Evolutionary conservation across 2,329 filamentous ascomycete species (phyloP).

Genomic region (Periconia sp.): DNA sequence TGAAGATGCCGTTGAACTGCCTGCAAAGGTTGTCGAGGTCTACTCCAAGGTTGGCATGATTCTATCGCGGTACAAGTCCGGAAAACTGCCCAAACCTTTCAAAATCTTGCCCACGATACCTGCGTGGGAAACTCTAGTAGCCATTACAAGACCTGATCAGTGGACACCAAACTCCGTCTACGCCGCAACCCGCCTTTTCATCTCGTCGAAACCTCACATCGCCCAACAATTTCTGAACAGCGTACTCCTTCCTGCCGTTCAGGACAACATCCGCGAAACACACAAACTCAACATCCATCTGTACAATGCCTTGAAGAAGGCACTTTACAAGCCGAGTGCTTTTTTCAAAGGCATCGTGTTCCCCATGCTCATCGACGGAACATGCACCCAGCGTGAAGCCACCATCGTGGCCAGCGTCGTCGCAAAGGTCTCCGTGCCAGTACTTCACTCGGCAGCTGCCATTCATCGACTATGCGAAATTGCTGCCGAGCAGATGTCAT

Average conservation of each 20-base stretch:
- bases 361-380: slow-evolving; percentile 79
- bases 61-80: slow-evolving; percentile 89
- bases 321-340: slow-evolving; percentile 87
- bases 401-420: slow-evolving; percentile 88
- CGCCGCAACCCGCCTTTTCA: slow-evolving; percentile 89
- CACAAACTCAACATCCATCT: slow-evolving; percentile 95
- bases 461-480: slow-evolving; percentile 93
- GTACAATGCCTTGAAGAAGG: slow-evolving; percentile 91
- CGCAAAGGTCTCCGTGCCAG: slow-evolving; percentile 80
- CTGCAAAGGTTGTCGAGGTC: slow-evolving; percentile 89
- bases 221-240: slow-evolving; percentile 85
- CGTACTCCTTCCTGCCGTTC: slow-evolving; percentile 85
- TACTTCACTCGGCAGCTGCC: slow-evolving; percentile 88
- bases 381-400: slow-evolving; percentile 90
- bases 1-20: slow-evolving; percentile 83
- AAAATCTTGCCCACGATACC: slow-evolving; percentile 93
- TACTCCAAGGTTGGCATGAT: slow-evolving; percentile 92
- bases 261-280: slow-evolving; percentile 89
- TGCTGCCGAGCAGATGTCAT: slow-evolving; percentile 82
- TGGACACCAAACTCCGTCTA: slow-evolving; percentile 82
- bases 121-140: slow-evolving; percentile 86
- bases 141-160: slow-evolving; percentile 77
- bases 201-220: slow-evolving; percentile 76
- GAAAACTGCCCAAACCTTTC: slow-evolving; percentile 96
- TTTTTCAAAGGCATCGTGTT: slow-evolving; percentile 98